Evolutionary conservation across 345 rosid genomes (phyloP), one percentile per base, ranked within the genome.

Genomic region (Camelina laxa): DNA sequence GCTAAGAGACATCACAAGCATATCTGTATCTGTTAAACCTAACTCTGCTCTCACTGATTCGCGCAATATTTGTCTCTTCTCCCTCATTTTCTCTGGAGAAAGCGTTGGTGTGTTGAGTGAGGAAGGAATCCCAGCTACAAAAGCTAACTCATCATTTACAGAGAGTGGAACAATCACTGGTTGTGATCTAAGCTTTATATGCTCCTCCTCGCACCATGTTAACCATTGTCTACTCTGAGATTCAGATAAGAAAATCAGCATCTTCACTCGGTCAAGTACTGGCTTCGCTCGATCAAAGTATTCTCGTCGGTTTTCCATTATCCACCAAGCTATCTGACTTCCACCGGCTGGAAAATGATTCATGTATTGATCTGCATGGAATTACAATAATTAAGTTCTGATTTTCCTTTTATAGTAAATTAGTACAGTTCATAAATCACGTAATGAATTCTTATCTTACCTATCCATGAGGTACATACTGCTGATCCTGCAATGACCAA

Each of bases 281-380:
- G 82, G 80, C 77, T 88, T 91, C 39, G 95, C 76, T 65, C 98
- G 89, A 64, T 91, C 88, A 79, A 94, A 94, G 84, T 91, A 94
- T 70, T 94, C 97, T 71, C 85, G 73, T 73, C 96, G 87, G 75
- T 94, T 94, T 81, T 91, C 97, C 98, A 94, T 91, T 72, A 94
- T 89, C 98, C 98, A 94, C 98, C 92, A 94, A 68, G 86, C 90
- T 71, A 94, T 82, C 79, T 94, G 98, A 82, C 94, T 88, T 60
- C 93, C 96, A 54, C 93, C 96, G 74, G 97, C 90, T 24, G 98
- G 96, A 79, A 82, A 86, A 68, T 73, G 94, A 62, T 85, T 79
- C 17, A 93, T 89, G 79, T 90, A 93, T 80, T 90, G 95, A 80
- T 93, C 97, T 92, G 88, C 60, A 79, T 41, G 15, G 21, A 58